These are phyloP conservation scores for Saitozyma sp. DNA, from an alignment of 768 basidiomycete genomes.

Conservation along the genomic window DNA sequence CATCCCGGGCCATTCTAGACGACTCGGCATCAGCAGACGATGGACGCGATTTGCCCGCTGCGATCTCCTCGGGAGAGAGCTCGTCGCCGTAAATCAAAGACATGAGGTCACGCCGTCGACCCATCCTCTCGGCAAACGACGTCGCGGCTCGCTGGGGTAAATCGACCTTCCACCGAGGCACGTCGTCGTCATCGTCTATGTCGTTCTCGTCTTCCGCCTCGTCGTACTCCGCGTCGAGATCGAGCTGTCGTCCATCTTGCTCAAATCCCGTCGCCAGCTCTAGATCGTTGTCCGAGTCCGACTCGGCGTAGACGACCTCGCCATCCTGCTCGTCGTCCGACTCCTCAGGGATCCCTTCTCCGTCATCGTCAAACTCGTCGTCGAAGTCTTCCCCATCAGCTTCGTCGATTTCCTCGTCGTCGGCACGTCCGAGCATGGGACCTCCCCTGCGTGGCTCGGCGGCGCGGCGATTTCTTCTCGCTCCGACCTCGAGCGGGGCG, in stretches of 20 bases:
- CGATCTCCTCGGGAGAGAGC: constrained; percentile 69
- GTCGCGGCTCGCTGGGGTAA: constrained; percentile 60
- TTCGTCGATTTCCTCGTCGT: constrained; percentile 52
- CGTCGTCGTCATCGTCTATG: constrained; percentile 55
- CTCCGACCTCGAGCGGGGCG: constrained; percentile 59
- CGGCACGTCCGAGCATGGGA: constrained; percentile 50
- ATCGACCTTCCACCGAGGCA: constrained; percentile 74
- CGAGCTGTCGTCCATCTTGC: constrained; percentile 60
- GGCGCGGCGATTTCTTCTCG: constrained; percentile 30
- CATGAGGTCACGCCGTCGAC: constrained; percentile 71
- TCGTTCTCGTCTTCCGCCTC: constrained; percentile 54
- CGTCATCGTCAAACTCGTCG: constrained; percentile 49
- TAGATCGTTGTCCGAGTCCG: constrained; percentile 49
- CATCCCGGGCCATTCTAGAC: constrained; percentile 54
- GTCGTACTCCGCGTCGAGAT: constrained; percentile 56
- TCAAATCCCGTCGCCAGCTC: constrained; percentile 55
- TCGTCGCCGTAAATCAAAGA: constrained; percentile 75
- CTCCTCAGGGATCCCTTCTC: constrained; percentile 34
- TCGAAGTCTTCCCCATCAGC: constrained; percentile 45
- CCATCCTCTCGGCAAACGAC: constrained; percentile 56
- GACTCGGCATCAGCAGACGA: constrained; percentile 43
- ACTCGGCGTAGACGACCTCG: constrained; percentile 48
- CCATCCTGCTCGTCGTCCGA: constrained; percentile 44
- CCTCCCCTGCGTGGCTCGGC: constrained; percentile 45
- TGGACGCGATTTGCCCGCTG: constrained; percentile 55